Conservation (phyloP, 306 rosid genomes). For the Lagenaria siceraria region DNA sequence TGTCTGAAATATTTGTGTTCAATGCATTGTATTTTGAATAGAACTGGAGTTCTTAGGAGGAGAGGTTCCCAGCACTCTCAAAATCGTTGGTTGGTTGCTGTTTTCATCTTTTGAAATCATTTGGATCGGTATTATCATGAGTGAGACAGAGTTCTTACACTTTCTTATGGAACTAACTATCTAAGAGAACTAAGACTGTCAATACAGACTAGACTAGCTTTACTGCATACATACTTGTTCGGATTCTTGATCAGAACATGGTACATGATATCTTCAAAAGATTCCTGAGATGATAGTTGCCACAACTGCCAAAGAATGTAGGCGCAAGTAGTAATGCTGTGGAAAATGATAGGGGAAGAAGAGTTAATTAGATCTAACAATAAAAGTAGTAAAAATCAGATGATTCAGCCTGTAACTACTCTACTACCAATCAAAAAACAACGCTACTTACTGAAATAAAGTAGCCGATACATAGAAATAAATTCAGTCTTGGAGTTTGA, state of each 20-base stretch:
- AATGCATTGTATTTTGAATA: not conserved
- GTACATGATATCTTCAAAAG: constrained; percentile 49
- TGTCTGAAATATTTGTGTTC: not conserved
- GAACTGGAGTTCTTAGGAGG: not conserved
- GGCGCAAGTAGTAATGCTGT: constrained; percentile 52
- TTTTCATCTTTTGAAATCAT: not conserved
- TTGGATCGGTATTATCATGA: not conserved
- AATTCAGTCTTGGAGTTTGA: not conserved
- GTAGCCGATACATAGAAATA: not conserved
- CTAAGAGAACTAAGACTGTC: not conserved
- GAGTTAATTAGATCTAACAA: not conserved
- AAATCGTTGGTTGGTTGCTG: not conserved
- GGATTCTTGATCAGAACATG: constrained; percentile 49
- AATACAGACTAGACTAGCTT: not conserved
- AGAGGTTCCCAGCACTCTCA: not conserved
- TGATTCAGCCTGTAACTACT: not conserved
- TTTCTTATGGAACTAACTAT: not conserved
- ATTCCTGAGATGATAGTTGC: constrained; percentile 62
- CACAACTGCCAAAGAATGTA: constrained; percentile 51
- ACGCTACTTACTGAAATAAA: not conserved
- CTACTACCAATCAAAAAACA: not conserved
- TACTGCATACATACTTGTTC: constrained; percentile 37
- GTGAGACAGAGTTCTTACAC: not conserved
- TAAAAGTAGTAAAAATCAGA: not conserved
- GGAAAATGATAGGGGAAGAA: constrained; percentile 3